Base-by-base conservation (phyloP, 2,329 filamentous ascomycete species). In the Emergomyces pasteurianus region DNA sequence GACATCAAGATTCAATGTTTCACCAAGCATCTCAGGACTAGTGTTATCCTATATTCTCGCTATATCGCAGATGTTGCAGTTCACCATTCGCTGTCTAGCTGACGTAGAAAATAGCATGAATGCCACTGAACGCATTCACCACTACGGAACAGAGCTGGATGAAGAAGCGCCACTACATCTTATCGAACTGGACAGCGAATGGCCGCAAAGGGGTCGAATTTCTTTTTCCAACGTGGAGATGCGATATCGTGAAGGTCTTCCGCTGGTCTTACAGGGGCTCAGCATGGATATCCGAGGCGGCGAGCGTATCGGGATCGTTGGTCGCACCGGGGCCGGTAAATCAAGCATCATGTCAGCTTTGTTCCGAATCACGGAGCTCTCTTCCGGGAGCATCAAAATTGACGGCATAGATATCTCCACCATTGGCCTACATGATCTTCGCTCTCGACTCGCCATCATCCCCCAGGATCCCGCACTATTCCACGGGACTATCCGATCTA, bases 101-200 rank as follows among this genome's bases (percentile, higher is more conserved):
- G 92, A 96, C 73, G 90, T 97, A 9, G 92, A 97, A 74, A 97
- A 96, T 75, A 90, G 92, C 70, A 97, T 97, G 92, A 97, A 96
- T 72, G 87, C 92, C 0, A 94, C 95, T 0, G 92, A 97, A 75
- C 87, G 94, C 57, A 80, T 97, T 40, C 86, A 91, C 71, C 90
- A 95, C 77, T 97, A 97, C 72, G 92, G 90, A 60, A 90, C 84
- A 0, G 76, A 89, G 66, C 82, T 99, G 4, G 91, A 95, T 64
- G 88, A 96, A 71, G 94, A 97, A 73, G 90, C 92, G 0, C 90
- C 92, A 0, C 79, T 92, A 1, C 88, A 92, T 68, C 86, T 89
- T 40, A 75, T 73, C 50, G 83, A 91, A 5, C 83, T 96, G 2
- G 83, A 85, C 21, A 77, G 83, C 0, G 81, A 81, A 23, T 99